Conservation (phyloP, 257 asterid species). For the Fraxinus cuspidata region DNA sequence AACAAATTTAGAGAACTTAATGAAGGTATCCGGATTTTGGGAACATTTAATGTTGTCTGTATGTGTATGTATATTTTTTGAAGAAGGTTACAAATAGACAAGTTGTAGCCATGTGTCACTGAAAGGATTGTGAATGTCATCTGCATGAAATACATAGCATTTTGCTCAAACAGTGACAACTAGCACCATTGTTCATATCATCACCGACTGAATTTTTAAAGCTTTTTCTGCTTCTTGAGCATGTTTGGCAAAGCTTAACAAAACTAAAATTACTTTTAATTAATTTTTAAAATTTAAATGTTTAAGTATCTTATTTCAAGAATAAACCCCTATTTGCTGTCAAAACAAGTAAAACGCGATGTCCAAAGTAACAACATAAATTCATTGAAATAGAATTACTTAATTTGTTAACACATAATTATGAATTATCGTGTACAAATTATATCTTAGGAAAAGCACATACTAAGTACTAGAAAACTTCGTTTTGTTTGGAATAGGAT, state of each 20-base stretch:
- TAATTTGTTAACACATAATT: no score
- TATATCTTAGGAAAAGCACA: no score
- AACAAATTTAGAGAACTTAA: background rate
- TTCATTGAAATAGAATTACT: no score
- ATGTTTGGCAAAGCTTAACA: background rate
- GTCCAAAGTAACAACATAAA: no score
- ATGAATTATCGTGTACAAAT: no score
- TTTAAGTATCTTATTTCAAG: no score
- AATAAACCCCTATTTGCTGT: no score
- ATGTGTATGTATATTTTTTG: background rate
- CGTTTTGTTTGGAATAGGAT: no score
- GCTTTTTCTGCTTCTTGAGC: background rate
- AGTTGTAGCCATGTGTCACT: slow-evolving; percentile 38
- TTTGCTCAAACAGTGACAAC: slow-evolving; percentile 14
- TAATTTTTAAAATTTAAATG: no score
- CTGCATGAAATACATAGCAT: slow-evolving; percentile 26
- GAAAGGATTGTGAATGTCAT: slow-evolving; percentile 6
- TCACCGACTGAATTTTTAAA: slow-evolving; percentile 32
- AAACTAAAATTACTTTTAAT: no score
- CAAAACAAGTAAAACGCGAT: no score
- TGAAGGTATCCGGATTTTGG: background rate
- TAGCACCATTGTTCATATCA: slow-evolving; percentile 15
- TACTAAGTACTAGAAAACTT: no score
- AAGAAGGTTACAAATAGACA: slow-evolving; percentile 29
- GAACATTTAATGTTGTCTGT: background rate